Evolutionary conservation across 441 rosid species (phyloP).

Genomic region (Breynia disticha): DNA sequence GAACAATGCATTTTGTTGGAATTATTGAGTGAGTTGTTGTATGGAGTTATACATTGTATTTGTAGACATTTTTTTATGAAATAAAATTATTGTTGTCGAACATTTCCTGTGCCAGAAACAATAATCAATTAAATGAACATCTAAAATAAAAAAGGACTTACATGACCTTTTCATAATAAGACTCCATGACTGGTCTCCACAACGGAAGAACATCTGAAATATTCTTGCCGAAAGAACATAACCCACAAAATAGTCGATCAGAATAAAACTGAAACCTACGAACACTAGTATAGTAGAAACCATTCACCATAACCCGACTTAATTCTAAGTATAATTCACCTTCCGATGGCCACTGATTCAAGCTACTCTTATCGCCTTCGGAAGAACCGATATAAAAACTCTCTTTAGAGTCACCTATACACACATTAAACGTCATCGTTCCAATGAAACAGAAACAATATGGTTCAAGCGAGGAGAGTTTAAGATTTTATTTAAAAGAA

Average conservation of each 20-base stretch:
- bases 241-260: background rate
- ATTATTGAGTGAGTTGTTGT: no score
- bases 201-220: constrained; percentile 56
- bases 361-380: constrained; percentile 24
- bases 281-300: background rate
- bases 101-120: background rate
- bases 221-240: constrained; percentile 15
- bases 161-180: constrained; percentile 38
- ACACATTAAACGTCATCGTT: background rate
- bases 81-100: background rate
- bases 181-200: constrained; percentile 60
- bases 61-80: background rate
- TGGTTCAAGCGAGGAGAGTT: no score
- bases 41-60: no score
- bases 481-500: background rate
- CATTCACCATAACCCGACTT: background rate
- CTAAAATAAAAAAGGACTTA: constrained; percentile 21
- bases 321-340: constrained; percentile 24
- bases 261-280: background rate
- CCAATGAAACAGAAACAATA: background rate
- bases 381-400: constrained; percentile 54
- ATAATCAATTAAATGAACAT: background rate
- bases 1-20: no score
- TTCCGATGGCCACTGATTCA: constrained; percentile 68
- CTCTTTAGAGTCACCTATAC: constrained; percentile 72